Evolutionary conservation across 257 asterid species (phyloP).

Genomic region (Nicotiana paniculata): DNA sequence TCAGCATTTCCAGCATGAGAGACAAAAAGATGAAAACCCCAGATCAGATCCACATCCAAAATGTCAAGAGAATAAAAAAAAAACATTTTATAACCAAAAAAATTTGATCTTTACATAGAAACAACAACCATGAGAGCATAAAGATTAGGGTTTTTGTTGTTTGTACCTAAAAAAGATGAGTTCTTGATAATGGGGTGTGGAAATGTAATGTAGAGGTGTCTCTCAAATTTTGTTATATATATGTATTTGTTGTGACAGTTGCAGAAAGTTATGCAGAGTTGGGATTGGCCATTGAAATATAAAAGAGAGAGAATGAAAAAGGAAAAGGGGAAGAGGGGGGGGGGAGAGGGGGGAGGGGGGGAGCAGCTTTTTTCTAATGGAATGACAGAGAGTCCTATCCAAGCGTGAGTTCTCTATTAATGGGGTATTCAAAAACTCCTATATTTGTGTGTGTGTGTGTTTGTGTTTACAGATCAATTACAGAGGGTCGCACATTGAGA

Average conservation of each 20-base stretch:
- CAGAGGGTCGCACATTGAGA: neutral
- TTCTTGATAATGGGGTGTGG: neutral
- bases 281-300: constrained; percentile 49
- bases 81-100: neutral
- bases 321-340: neutral
- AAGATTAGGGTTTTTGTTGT: constrained; percentile 2
- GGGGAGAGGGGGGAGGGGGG: neutral
- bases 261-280: constrained; percentile 27
- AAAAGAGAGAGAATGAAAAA: constrained; percentile 23
- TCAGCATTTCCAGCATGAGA: neutral
- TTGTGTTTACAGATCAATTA: neutral
- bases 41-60: constrained; percentile 59
- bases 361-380: constrained; percentile 34
- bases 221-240: neutral
- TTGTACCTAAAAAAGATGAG: neutral
- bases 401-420: constrained; percentile 18
- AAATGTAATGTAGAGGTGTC: neutral
- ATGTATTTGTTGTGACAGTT: constrained; percentile 15
- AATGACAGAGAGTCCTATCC: constrained; percentile 35
- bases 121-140: constrained; percentile 1
- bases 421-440: neutral
- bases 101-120: constrained; percentile 1
- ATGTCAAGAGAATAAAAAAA: neutral
- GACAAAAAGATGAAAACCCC: constrained; percentile 30
- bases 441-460: neutral